Conservation (phyloP, 75 land plant species). For the Gnetum montanum region DNA sequence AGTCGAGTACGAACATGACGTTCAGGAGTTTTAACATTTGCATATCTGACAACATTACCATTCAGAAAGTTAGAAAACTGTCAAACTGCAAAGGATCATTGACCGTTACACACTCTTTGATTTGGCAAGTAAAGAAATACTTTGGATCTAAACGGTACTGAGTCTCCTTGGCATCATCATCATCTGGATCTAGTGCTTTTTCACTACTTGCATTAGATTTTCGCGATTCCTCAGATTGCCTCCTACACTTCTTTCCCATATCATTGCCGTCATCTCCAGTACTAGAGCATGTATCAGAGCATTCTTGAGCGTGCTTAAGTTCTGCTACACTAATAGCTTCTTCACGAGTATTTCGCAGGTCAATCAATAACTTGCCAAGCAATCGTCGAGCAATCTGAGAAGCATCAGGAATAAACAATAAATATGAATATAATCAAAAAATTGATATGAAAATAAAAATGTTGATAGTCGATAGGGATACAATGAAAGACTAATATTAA, state of each 20-base stretch:
- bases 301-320: constrained; percentile 44
- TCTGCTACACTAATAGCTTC: constrained; percentile 93
- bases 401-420: constrained; percentile 4
- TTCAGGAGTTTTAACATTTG: constrained; percentile 94
- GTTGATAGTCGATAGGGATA: no score
- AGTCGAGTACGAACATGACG: constrained; percentile 97
- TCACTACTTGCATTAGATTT: constrained; percentile 58
- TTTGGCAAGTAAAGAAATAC: constrained; percentile 19
- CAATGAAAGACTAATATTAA: no score
- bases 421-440: no score
- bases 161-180: constrained; percentile 91
- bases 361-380: constrained; percentile 93
- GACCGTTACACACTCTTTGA: neutral
- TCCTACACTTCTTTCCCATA: constrained; percentile 20
- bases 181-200: constrained; percentile 72
- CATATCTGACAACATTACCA: constrained; percentile 59
- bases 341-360: constrained; percentile 87
- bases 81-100: no score
- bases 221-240: constrained; percentile 45
- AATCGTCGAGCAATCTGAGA: constrained; percentile 88
- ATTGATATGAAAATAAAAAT: no score
- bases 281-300: constrained; percentile 9
- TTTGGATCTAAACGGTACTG: constrained; percentile 96
- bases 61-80: neutral
- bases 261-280: constrained; percentile 44